Base-by-base conservation (phyloP, 2,329 filamentous ascomycete genomes). In the Xylaria arbuscula region DNA sequence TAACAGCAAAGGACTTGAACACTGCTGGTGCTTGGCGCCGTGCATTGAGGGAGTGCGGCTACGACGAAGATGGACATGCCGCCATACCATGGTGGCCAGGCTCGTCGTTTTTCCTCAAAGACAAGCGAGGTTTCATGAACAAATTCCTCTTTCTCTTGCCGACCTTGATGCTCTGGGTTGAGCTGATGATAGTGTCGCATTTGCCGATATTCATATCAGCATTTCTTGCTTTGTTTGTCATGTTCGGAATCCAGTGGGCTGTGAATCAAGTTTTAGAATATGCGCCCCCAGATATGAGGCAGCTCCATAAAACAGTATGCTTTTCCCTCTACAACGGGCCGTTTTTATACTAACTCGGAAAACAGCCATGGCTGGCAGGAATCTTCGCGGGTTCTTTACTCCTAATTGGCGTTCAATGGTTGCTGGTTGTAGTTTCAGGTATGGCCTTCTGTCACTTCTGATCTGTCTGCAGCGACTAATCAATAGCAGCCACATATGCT, bases 131-230 rank as follows among this genome's bases (percentile, higher is more conserved):
- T 28, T 93, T 97, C 76, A 89, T 97, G 78, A 92, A 87, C 68
- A 92, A 92, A 74, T 96, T 97, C 80, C 89, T 97, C 79, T 98
- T 98, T 80, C 81, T 97, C 34, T 95, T 92, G 88, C 96, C 96
- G 0, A 94, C 95, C 76, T 73, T 92, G 11, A 86, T 97, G 57
- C 83, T 98, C 2, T 91, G 92, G 80, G 80, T 87, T 38, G 88
- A 90, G 67, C 77, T 97, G 47, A 89, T 89, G 78, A 86, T 96
- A 67, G 80, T 97, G 42, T 91, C 93, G 66, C 85, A 90, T 74
- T 85, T 94, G 78, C 90, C 90, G 0, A 84, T 97, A 22, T 94
- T 90, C 76, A 80, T 92, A 13, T 92, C 92, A 15, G 76, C 97
- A n/a, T 94, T 94, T 0, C 76, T 93, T 17, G 88, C 91, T 0